phyloP scores from a whole-genome alignment of 2,329 filamentous ascomycete species.

The Endoconidiophora polonica region DNA sequence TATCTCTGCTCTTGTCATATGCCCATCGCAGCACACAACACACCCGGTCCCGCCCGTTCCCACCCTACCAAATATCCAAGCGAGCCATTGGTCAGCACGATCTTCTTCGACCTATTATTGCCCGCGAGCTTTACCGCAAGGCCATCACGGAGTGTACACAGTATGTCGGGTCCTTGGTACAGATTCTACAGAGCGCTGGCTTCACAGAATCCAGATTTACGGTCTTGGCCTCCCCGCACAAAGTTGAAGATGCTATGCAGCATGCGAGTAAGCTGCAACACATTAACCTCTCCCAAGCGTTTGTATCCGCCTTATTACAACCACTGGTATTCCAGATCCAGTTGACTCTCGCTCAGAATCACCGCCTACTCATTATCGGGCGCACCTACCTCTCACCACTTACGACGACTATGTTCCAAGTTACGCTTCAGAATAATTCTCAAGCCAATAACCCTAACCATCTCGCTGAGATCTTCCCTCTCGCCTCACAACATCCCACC shows the following conservation, averaged over 20 bases:
- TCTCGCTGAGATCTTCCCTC: constrained; percentile 26
- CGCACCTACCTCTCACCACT: constrained; percentile 28
- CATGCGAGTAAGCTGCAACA: constrained; percentile 24
- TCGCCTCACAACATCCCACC: constrained; percentile 29
- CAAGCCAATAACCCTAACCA: constrained; percentile 15
- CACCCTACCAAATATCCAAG: constrained; percentile 23
- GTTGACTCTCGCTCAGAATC: constrained; percentile 28
- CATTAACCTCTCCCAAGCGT: constrained; percentile 25
- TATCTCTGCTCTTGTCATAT: constrained; percentile 63
- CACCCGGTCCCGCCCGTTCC: constrained; percentile 43
- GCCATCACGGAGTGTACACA: constrained; percentile 24
- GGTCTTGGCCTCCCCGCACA: constrained; percentile 24
- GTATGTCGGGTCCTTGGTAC: constrained; percentile 28
- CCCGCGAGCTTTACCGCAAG: constrained; percentile 28
- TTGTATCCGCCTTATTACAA: constrained; percentile 11
- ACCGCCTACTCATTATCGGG: constrained; percentile 27
- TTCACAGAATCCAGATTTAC: constrained; percentile 26
- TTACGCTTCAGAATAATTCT: constrained; percentile 16
- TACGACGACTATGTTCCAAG: constrained; percentile 28
- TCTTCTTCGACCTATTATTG: constrained; percentile 36
- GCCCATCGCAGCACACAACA: constrained; percentile 62
- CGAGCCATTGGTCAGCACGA: constrained; percentile 28
- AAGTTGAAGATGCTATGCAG: constrained; percentile 17
- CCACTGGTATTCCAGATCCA: constrained; percentile 23
- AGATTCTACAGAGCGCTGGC: constrained; percentile 30